Base-by-base conservation (phyloP, 2,329 filamentous ascomycete genomes). In the Hypoxylon sp. region DNA sequence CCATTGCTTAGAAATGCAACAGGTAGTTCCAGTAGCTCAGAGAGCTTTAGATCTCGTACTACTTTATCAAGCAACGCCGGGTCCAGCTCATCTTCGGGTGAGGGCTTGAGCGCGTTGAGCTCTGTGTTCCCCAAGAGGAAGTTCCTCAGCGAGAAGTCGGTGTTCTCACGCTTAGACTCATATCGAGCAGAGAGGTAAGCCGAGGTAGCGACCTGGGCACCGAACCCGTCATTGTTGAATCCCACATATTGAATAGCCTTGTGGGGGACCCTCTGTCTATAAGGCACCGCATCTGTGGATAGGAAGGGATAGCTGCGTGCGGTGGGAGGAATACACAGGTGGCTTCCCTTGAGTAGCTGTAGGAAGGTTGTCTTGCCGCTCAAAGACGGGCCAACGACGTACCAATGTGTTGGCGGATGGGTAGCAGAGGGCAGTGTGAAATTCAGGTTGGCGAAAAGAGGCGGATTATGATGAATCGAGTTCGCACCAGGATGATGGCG, bases 1-100 rank as follows among this genome's bases (percentile, higher is more conserved):
- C 95, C 95, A 74, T 98, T 97, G 72, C 92, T 97, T 51, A 99
- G 77, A 72, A 95, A 96, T 20, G 90, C 85, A 6, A 98, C 90
- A 0, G 94, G 93, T 71, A 97, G 88, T 33, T 89, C 83, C 1
- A 96, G 77, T 41, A 98, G 79, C 7, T 82, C 78, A 0, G 81
- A 78, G 11, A 99, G 78, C 46, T 84, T 83, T 52, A 99, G 77
- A 66, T 96, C 88, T 5, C 72, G 71, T 13, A 92, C 83, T 0
- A 97, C 86, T 7, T 83, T 80, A 11, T 81, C 73, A 33, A 96
- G 73, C 0, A 85, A 73, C 3, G 74, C 64, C 20, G 76, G 67
- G 38, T 86, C 81, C 1, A 83, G 75, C 4, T 75, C 68, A 8
- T 78, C 81, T 4, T 83, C 80, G 0, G 68, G 65, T 10, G 71